phyloP scores from a whole-genome alignment of 2,329 filamentous ascomycete species.

The Acephala macrosclerotiorum region DNA sequence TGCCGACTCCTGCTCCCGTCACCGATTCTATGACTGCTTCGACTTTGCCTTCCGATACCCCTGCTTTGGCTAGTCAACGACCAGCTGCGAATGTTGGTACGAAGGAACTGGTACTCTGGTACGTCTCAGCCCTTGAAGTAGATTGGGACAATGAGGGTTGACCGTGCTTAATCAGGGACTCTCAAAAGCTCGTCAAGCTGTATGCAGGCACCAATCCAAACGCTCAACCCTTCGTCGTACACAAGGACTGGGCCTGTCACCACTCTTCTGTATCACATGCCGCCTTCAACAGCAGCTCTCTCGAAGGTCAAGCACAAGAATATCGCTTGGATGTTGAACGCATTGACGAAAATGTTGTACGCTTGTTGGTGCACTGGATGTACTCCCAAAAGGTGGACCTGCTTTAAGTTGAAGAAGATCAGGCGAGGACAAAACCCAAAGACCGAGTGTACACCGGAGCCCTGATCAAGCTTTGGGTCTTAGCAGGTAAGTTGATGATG shows the following conservation, averaged over 20 bases:
- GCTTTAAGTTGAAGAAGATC: background rate
- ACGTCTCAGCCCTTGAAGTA: background rate
- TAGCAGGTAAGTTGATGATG: constrained; percentile 4
- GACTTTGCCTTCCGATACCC: background rate
- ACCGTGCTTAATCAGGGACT: background rate
- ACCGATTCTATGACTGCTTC: too few species aligned
- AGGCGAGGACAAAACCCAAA: too few species aligned
- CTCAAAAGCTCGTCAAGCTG: background rate
- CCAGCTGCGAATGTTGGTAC: background rate
- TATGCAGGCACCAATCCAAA: background rate
- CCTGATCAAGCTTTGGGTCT: constrained; percentile 14
- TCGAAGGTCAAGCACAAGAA: constrained; percentile 16
- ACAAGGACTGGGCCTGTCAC: constrained; percentile 9
- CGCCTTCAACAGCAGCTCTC: constrained; percentile 16
- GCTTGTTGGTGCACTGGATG: constrained; percentile 7
- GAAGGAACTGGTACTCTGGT: background rate
- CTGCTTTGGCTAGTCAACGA: background rate
- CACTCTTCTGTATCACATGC: constrained; percentile 11
- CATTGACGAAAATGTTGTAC: background rate
- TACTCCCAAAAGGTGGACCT: constrained; percentile 12
- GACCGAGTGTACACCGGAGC: background rate
- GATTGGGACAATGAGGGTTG: background rate
- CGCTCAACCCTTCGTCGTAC: background rate
- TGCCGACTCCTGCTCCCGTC: background rate
- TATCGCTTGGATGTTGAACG: constrained; percentile 10